Percentiles rank a stretch among this genome's conserved stretches.
phyloP scores from a whole-genome alignment of 2,329 filamentous ascomycete genomes.

The Tolypocladium album region DNA sequence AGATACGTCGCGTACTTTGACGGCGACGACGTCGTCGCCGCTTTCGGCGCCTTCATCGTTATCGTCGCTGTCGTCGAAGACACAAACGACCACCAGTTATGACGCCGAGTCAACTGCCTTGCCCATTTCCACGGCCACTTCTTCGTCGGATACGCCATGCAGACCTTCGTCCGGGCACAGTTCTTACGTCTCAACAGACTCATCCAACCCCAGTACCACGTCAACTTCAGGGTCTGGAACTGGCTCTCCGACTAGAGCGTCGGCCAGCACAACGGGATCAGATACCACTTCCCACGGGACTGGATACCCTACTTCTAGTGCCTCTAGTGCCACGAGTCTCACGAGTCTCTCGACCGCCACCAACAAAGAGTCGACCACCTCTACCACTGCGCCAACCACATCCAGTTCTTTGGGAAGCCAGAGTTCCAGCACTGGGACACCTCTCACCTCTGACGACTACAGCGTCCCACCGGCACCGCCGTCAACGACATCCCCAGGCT shows the following conservation, averaged over 20 bases:
- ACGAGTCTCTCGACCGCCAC: neutral
- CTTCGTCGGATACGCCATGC: neutral
- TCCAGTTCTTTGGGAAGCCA: neutral
- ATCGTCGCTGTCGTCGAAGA: neutral
- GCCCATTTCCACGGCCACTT: neutral
- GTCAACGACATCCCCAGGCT: neutral
- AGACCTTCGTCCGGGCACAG: neutral
- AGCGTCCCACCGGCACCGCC: neutral
- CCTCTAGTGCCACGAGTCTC: neutral
- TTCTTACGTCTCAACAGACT: neutral
- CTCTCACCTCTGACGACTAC: neutral
- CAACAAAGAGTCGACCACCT: neutral
- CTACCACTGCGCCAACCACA: neutral
- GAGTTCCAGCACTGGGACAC: neutral
- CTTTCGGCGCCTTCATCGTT: too few relatives aligned
- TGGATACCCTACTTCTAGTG: neutral
- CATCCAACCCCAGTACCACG: neutral
- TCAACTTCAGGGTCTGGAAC: neutral
- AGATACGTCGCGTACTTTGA: neutral
- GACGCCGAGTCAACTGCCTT: neutral
- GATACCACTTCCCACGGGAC: neutral
- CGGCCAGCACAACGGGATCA: neutral
- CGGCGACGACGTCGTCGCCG: too few relatives aligned
- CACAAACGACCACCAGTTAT: neutral
- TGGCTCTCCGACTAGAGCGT: neutral